Percentiles rank a stretch among this genome's conserved stretches.
phyloP scores from a whole-genome alignment of 352 stramenopile species.

The Pilasporangium apinafurcum region DNA sequence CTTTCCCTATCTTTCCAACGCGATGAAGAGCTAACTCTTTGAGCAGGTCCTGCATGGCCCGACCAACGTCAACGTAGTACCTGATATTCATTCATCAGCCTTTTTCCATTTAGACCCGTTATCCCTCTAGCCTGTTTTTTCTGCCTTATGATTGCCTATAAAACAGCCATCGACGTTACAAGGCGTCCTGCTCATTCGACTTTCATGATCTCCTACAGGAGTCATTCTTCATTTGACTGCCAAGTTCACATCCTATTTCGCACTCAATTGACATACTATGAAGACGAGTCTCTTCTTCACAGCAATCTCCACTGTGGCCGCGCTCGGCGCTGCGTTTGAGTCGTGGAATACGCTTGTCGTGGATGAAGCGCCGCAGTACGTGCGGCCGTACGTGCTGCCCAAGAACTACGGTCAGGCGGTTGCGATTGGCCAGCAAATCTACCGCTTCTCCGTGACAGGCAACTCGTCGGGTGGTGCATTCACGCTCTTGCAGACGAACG shows the following conservation, averaged over 20 bases:
- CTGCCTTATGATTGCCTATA: no score
- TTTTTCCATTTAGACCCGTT: no score
- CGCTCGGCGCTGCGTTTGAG: conserved; percentile 11
- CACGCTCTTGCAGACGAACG: conserved; percentile 35
- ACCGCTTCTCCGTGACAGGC: conserved; percentile 45
- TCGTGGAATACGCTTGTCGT: conserved; percentile 27
- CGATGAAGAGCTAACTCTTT: no score
- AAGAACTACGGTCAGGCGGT: conserved; percentile 33
- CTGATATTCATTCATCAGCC: no score
- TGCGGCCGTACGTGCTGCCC: conserved; percentile 38
- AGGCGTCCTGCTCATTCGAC: no score
- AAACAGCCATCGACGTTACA: no score
- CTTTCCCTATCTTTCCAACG: no score
- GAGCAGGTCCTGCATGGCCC: no score
- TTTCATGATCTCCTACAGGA: no score
- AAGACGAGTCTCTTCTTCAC: conserved; percentile 14
- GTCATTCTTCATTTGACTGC: no score
- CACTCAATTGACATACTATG: conserved; percentile 5
- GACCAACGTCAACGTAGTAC: no score
- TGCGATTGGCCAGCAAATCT: conserved; percentile 32
- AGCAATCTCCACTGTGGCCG: conserved; percentile 6
- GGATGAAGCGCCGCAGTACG: conserved; percentile 25
- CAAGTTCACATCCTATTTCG: neutral
- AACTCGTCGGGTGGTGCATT: conserved; percentile 33
- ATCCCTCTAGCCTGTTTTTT: no score